A percentile compares a stretch with the other conserved stretches of the same genome.
These are phyloP conservation scores for Volvox reticuliferus DNA, from an alignment of 139 green algal species.

Conservation along the genomic window DNA sequence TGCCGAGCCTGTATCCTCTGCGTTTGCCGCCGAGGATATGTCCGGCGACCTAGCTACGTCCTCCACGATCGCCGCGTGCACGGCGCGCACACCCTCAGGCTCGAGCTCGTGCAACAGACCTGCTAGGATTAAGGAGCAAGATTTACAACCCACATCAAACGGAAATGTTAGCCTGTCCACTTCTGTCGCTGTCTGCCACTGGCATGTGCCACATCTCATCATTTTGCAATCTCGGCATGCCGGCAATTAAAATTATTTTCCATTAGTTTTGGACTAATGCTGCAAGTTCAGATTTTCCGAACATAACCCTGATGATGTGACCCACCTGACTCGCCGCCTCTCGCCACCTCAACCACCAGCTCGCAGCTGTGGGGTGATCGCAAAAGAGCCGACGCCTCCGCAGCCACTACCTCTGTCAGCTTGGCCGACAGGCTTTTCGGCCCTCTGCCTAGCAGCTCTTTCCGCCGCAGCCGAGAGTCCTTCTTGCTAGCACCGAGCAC, in stretches of 20 bases:
- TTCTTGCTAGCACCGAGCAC: constrained; percentile 87
- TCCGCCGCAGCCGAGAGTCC: constrained; percentile 63
- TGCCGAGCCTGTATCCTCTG: background rate
- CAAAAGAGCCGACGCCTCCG: constrained; percentile 60
- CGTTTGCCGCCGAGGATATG: constrained; percentile 18
- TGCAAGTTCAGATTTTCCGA: background rate
- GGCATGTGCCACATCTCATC: no score
- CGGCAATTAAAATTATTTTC: background rate
- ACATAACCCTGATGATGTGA: background rate
- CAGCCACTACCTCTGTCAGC: constrained; percentile 57
- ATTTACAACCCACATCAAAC: background rate
- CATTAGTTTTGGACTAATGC: background rate
- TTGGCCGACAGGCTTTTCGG: constrained; percentile 58
- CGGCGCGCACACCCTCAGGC: constrained; percentile 51
- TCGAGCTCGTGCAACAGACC: constrained; percentile 64
- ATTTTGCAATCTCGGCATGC: background rate
- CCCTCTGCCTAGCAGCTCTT: constrained; percentile 78
- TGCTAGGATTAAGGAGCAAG: background rate
- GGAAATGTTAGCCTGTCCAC: background rate
- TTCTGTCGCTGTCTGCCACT: no score
- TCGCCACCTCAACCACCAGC: constrained; percentile 76
- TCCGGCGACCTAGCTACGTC: constrained; percentile 23
- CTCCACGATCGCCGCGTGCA: constrained; percentile 72
- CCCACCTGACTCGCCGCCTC: constrained; percentile 67
- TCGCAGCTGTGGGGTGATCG: constrained; percentile 64